Base-by-base conservation (phyloP, 805 yeast species). In the Sugiyamaella boreocaroliniensis region DNA sequence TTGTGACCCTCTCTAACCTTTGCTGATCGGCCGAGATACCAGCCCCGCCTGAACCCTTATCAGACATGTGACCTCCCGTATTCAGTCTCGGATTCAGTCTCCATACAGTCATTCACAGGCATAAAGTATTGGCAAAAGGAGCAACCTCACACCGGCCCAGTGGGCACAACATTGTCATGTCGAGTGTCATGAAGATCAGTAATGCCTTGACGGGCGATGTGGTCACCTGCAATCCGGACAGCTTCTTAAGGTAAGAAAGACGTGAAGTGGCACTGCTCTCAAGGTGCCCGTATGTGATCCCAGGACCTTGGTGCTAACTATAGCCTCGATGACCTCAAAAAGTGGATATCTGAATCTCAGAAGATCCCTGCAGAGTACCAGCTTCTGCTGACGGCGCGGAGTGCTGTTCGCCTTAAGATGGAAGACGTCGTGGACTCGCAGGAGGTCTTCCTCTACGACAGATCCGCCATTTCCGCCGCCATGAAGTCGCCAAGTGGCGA, bases 391-490 rank as follows among this genome's bases (percentile, higher is more conserved):
- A 55, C 60, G 12, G 54, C 58, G 8, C 60, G 65, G 10, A 54
- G 58, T 19, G 68, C 66, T 29, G 65, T 64, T 40, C 67, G 58
- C 45, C 58, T 68, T 12, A 59, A 57, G 50, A 56, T 59, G 29
- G 63, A 61, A 41, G 29, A 57, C n/a, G 43, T 61, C n/a, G 61
- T 51, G 9, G 59, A 55, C 29, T 61, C 64, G 20, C 61, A 56
- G 42, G 40, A 51, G 22, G 62, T 66, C 4, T 64, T 57, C 45
- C 49, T 64, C 16, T 68, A 59, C 50, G 68, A 64, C 47, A 57
- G 53, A 32, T 52, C 54, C 9, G 18, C 22, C 37, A 14, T 22
- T 18, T 16, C 19, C 9, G 32, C 18, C 22, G 41, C 18, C 40
- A n/a, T 45, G 40, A 29, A n/a, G 8, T 4, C 40, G 11, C 18